Percentiles rank a stretch among this genome's conserved stretches.
Conservation (phyloP, 768 basidiomycete genomes). For the Lepiota venenata region DNA sequence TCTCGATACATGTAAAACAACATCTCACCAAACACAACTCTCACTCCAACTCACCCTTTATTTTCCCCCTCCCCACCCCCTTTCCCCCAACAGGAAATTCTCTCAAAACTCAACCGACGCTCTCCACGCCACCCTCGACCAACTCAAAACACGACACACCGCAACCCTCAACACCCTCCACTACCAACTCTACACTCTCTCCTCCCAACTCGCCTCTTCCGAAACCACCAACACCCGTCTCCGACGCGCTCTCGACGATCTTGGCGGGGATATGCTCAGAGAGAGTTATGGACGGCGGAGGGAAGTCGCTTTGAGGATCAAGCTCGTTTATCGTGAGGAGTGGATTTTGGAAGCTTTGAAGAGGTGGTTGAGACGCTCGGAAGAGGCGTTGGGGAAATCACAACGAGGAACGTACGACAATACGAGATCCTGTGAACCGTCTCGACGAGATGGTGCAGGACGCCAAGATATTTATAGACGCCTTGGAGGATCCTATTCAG, state of each 20-base stretch:
- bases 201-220: conserved; percentile 41
- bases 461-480: conserved; percentile 19
- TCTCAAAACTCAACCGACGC: conserved; percentile 70
- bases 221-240: conserved; percentile 43
- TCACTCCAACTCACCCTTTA: background rate
- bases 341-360: conserved; percentile 48
- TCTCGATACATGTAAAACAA: conserved; percentile 76
- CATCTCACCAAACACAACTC: background rate
- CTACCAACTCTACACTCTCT: conserved; percentile 41
- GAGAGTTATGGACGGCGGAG: conserved; percentile 71
- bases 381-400: conserved; percentile 32
- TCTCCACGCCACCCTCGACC: conserved; percentile 57
- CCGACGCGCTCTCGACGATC: conserved; percentile 61
- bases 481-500: conserved; percentile 25
- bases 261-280: conserved; percentile 66
- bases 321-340: conserved; percentile 65
- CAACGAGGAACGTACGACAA: too few species aligned
- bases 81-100: conserved; percentile 58
- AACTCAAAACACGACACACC: conserved; percentile 58
- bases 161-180: conserved; percentile 58
- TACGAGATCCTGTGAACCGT: background rate
- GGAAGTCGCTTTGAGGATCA: conserved; percentile 64
- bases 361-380: conserved; percentile 51
- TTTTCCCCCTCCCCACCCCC: background rate
- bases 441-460: conserved; percentile 19